phyloP scores from a whole-genome alignment of 139 green algal species.

The Nannochloris sp. region DNA sequence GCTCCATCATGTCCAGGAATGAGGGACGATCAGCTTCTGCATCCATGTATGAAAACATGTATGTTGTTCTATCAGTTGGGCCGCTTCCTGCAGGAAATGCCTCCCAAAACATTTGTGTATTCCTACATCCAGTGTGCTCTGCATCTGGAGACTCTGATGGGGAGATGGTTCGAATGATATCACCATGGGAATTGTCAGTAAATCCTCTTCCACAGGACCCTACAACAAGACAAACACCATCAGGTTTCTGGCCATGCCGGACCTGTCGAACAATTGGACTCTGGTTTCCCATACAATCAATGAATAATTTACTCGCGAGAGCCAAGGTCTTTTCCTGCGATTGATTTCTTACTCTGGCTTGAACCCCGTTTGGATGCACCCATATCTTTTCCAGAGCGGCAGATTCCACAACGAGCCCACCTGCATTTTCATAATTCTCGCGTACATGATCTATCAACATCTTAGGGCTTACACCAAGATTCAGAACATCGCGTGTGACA shows the following conservation, averaged over 20 bases:
- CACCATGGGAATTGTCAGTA: slow-evolving; percentile 64
- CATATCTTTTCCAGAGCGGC: slow-evolving; percentile 30
- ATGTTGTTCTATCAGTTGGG: slow-evolving; percentile 82
- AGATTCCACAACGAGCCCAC: slow-evolving; percentile 65
- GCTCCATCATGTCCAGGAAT: slow-evolving; percentile 72
- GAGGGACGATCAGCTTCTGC: slow-evolving; percentile 53
- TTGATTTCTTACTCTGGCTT: slow-evolving; percentile 29
- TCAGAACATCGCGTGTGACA: slow-evolving; percentile 82
- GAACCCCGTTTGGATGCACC: slow-evolving; percentile 50
- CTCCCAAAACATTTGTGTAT: slow-evolving; percentile 81
- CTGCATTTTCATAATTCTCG: slow-evolving; percentile 50
- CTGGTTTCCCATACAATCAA: slow-evolving; percentile 92
- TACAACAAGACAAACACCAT: slow-evolving; percentile 94
- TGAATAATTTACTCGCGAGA: slow-evolving; percentile 52
- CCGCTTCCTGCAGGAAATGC: slow-evolving; percentile 73
- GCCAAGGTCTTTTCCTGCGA: neutral
- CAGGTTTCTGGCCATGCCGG: slow-evolving; percentile 69
- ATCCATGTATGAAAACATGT: slow-evolving; percentile 96
- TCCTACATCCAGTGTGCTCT: neutral
- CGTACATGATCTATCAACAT: slow-evolving; percentile 31
- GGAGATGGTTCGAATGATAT: slow-evolving; percentile 71
- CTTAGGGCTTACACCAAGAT: slow-evolving; percentile 78
- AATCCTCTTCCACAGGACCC: slow-evolving; percentile 75
- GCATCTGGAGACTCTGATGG: slow-evolving; percentile 3
- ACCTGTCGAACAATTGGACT: slow-evolving; percentile 84